These are phyloP conservation scores for Wickerhamiella shivajii DNA, from an alignment of 805 yeast genomes.

Conservation along the genomic window DNA sequence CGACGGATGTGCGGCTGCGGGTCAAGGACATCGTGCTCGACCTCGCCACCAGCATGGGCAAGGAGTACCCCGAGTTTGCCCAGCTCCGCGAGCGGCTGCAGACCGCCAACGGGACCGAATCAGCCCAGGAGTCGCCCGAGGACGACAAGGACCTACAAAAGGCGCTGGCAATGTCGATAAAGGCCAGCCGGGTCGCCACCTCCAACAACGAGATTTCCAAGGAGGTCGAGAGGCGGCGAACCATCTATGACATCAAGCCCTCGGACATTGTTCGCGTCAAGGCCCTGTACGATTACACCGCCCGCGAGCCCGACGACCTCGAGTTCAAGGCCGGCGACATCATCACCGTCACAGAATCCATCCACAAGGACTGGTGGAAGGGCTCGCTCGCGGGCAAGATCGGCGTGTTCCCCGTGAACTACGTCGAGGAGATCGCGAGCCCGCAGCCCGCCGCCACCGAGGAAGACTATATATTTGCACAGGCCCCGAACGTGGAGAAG, in stretches of 20 bases:
- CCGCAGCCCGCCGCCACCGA: conserved; percentile 19
- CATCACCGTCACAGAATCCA: conserved; percentile 73
- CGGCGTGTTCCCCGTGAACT: conserved; percentile 87
- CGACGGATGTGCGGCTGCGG: conserved; percentile 52
- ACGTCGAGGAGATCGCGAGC: conserved; percentile 34
- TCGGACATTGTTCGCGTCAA: too few relatives aligned
- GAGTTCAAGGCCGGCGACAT: conserved; percentile 79
- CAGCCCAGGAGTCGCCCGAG: conserved; percentile 27
- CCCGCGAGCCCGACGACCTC: conserved; percentile 74
- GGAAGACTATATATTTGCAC: conserved; percentile 41
- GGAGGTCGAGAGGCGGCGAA: too few relatives aligned
- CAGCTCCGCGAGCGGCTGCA: conserved; percentile 37
- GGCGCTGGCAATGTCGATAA: conserved; percentile 16
- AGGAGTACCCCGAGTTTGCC: conserved; percentile 64
- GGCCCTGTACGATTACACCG: conserved; percentile 68
- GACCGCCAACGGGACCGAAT: too few relatives aligned
- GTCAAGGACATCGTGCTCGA: conserved; percentile 56
- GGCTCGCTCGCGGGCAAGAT: conserved; percentile 68
- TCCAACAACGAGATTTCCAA: too few relatives aligned
- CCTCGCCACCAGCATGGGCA: too few relatives aligned
- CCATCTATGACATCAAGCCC: too few relatives aligned
- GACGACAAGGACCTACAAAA: conserved; percentile 42
- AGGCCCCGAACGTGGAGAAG: conserved; percentile 49
- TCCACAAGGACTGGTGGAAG: conserved; percentile 90
- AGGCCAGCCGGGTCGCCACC: conserved; percentile 11